Base-by-base conservation (phyloP, 495 filamentous ascomycete genomes). In the Aspergillus affinis region DNA sequence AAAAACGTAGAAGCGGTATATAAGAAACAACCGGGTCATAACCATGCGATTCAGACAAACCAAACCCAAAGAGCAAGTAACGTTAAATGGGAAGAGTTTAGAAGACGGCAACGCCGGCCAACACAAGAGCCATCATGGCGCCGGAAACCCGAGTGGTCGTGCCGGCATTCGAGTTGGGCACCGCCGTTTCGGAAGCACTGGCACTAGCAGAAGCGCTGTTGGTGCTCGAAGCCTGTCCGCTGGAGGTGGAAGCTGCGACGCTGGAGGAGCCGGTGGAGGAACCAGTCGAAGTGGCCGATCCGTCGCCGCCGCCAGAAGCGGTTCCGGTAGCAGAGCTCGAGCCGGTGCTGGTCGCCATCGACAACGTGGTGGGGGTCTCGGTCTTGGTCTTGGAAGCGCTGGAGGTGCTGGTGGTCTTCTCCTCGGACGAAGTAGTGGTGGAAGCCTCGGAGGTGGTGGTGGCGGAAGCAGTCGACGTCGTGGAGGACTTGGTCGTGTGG, bases 381-480 rank as follows among this genome's bases (percentile, higher is more conserved):
- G 56, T 44, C 29, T 50, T 46, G 23, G 74, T 72, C 19, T 57
- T 56, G 46, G 72, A 75, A 13, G 73, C 76, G 49, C 75, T 75
- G 45, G 71, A 64, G 18, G 65, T 67, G 45, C 36, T 41, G 36
- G 75, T 75, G 6, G 81, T 68, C 79, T 45, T 86, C 54, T 58
- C 44, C 63, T 15, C 82, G 58, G 65, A 79, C 81, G 61, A 67
- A 82, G 53, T 83, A 74, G 23, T 53, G 60, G 56, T 69, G 67
- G 20, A 78, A 68, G 48, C 48, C 48, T 49, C 21, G 86, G 72
- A 63, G 3, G 9, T 41, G 3, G 36, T 41, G 90, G 61, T 92
- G 78, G 62, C 83, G 78, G 26, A 92, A 74, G 15, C 61, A n/a
- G 71, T 60, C 12, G 65, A 60, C 18, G 58, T 36, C 17, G 59